Evolutionary conservation across 148 eudicot species (phyloP), one percentile per base, ranked within the genome.

Genomic region (Simmondsia chinensis): DNA sequence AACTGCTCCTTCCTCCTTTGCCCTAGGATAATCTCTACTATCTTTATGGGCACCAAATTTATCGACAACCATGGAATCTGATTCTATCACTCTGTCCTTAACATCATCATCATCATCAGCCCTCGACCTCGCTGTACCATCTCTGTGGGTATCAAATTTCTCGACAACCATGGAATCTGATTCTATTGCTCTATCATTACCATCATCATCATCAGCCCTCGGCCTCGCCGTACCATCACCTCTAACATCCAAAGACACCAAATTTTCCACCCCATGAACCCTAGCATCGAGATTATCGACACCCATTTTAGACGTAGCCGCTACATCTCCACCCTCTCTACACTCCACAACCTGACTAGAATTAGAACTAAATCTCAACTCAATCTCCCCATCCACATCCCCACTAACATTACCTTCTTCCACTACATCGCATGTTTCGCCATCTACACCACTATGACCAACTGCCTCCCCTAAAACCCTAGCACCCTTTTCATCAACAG

Each of bases 311-410:
- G 49, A 6, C 22, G 4, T 8, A 17, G 16, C 36, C 9, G 17
- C 48, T 5, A 3, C 21, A 25, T 12, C 6, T 26, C 32, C 55
- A 42, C 6, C 42, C 21, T 33, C 60, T 18, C 29, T 22, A 30
- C 12, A 30, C 35, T 26, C 50, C 41, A 38, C 48, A 16, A 33
- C 55, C 52, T 22, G 15, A 63, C n/a, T n/a, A n/a, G n/a, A n/a
- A n/a, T n/a, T n/a, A n/a, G n/a, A n/a, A n/a, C n/a, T n/a, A n/a
- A 39, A 52, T 43, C 41, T 32, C 45, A 15, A 6, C 43, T 28
- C 39, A 44, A 4, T 39, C 25, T 44, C 49, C n/a, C 29, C 52
- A 24, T 9, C 48, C 17, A 13, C 46, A 29, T 16, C 58, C 4
- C 6, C 54, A 6, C 34, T 44, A 20, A 23, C 52, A 39, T 21